A percentile compares a stretch with the other conserved stretches of the same genome.
Conservation (phyloP, 225 moss, liverwort and hornwort genomes). For the Pseudisothecium myosuroides region DNA sequence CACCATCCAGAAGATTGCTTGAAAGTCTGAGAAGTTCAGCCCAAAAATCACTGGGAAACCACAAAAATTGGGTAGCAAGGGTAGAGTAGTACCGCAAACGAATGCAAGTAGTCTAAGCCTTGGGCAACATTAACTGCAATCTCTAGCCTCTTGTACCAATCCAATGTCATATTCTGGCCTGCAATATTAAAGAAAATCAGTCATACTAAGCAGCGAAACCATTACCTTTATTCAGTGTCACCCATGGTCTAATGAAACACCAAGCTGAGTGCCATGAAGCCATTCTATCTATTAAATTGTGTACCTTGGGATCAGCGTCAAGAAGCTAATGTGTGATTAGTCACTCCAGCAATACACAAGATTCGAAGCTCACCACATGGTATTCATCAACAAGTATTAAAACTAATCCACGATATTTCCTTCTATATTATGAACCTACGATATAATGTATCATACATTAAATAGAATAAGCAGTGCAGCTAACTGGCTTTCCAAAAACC, state of each 20-base stretch:
- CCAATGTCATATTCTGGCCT: not conserved
- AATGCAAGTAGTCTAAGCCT: conserved; percentile 41
- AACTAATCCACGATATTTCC: not conserved
- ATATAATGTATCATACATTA: not conserved
- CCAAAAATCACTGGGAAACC: not conserved
- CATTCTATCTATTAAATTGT: not conserved
- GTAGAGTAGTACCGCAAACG: conserved; percentile 25
- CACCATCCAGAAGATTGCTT: not conserved
- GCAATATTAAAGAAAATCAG: not conserved
- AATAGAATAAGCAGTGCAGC: not conserved
- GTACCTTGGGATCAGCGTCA: not conserved
- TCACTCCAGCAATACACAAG: not conserved
- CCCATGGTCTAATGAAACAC: not conserved
- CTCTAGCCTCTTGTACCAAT: conserved; percentile 46
- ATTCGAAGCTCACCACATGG: not conserved
- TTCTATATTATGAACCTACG: not conserved
- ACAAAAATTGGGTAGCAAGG: not conserved
- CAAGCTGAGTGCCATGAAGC: not conserved
- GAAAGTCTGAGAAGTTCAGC: not conserved
- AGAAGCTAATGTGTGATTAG: not conserved
- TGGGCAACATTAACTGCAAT: conserved; percentile 47
- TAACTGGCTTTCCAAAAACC: not conserved
- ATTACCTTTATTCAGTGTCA: not conserved
- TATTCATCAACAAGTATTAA: not conserved
- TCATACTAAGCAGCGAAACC: not conserved